These are phyloP conservation scores for Trametes sanguinea DNA, from an alignment of 768 basidiomycete species.

Conservation along the genomic window DNA sequence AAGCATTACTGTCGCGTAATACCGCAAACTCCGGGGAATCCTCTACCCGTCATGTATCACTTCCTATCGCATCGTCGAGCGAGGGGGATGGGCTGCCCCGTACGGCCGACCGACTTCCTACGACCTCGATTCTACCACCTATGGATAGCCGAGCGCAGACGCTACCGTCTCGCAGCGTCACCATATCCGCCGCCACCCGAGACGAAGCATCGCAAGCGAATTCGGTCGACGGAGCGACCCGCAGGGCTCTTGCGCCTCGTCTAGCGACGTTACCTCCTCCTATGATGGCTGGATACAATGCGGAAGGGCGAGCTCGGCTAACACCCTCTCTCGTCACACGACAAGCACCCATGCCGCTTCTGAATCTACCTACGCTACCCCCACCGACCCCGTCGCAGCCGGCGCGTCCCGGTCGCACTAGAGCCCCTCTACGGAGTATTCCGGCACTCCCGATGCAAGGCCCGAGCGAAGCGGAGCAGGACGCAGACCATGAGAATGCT, in stretches of 20 bases:
- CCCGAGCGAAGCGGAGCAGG: constrained; percentile 37
- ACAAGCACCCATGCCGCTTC: constrained; percentile 46
- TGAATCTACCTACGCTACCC: constrained; percentile 53
- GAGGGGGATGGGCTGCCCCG: too few relatives aligned
- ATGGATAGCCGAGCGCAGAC: constrained; percentile 2
- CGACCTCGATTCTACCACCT: background rate
- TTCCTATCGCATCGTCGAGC: too few relatives aligned
- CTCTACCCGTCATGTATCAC: too few relatives aligned
- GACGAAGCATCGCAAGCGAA: background rate
- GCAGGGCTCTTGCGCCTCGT: constrained; percentile 25
- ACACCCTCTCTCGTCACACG: constrained; percentile 49
- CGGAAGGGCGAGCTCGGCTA: constrained; percentile 43
- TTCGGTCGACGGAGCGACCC: background rate
- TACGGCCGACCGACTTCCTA: background rate
- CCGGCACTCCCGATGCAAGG: constrained; percentile 53
- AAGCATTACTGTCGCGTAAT: constrained; percentile 7
- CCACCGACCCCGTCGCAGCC: constrained; percentile 29
- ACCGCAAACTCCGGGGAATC: background rate
- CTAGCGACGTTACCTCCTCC: constrained; percentile 35
- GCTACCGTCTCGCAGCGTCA: constrained; percentile 1
- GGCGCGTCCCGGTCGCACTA: constrained; percentile 27
- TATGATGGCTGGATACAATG: constrained; percentile 33
- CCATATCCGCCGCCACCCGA: background rate
- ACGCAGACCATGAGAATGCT: constrained; percentile 31
- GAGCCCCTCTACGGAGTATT: constrained; percentile 48